Evolutionary conservation across 2,329 filamentous ascomycete genomes (phyloP).

Genomic region (Epicoccum sorghinum): DNA sequence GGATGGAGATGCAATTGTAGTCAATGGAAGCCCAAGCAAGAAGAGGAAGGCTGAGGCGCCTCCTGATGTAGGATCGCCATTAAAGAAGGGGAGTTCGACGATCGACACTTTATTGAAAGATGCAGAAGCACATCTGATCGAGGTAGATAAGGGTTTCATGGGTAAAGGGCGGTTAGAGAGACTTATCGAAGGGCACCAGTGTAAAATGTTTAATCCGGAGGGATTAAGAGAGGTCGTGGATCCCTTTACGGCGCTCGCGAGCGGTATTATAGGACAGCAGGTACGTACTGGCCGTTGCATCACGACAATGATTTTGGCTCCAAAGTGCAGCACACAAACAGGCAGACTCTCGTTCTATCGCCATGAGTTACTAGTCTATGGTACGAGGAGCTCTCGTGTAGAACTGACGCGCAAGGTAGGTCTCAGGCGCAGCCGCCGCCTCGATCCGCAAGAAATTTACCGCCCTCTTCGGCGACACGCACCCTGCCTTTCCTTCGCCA

Average conservation of each 20-base stretch:
- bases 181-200: constrained; percentile 76
- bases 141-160: constrained; percentile 70
- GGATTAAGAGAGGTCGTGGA: constrained; percentile 85
- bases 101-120: constrained; percentile 75
- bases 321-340: no score
- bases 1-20: constrained; percentile 68
- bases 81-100: constrained; percentile 58
- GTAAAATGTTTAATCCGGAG: constrained; percentile 78
- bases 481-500: constrained; percentile 72
- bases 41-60: background rate
- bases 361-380: no score
- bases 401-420: constrained; percentile 45
- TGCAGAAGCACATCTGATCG: constrained; percentile 75
- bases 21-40: constrained; percentile 45
- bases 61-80: constrained; percentile 9
- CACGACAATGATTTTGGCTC: no score
- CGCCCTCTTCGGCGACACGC: constrained; percentile 59
- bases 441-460: constrained; percentile 77
- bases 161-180: constrained; percentile 49
- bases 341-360: no score
- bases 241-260: constrained; percentile 82
- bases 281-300: constrained; percentile 21
- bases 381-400: background rate
- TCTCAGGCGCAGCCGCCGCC: constrained; percentile 87
- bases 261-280: constrained; percentile 94